Evolutionary conservation across 768 basidiomycete species (phyloP).

Genomic region (Plicaturopsis crispa): DNA sequence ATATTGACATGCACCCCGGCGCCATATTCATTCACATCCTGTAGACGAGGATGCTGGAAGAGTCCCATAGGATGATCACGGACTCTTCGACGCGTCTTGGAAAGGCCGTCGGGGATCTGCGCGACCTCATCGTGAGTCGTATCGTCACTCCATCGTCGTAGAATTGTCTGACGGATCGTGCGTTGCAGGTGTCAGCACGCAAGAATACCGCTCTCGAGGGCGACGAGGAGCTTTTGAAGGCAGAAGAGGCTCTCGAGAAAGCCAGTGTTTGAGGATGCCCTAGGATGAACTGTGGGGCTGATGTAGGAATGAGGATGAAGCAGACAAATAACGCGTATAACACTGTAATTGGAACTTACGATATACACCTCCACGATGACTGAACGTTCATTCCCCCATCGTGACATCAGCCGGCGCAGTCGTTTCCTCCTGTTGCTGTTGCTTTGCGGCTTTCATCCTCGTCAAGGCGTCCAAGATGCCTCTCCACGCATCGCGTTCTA

Average conservation of each 20-base stretch:
- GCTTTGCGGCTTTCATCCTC: constrained; percentile 45
- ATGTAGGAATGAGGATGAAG: too few species aligned
- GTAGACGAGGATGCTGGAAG: constrained; percentile 63
- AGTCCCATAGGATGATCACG: constrained; percentile 74
- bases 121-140: constrained; percentile 58
- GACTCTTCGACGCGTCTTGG: constrained; percentile 59
- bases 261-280: constrained; percentile 38
- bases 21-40: constrained; percentile 5
- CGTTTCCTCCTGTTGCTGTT: constrained; percentile 12
- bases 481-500: constrained; percentile 73
- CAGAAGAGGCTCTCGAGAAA: constrained; percentile 49
- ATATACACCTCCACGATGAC: too few species aligned
- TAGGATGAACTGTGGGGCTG: too few species aligned
- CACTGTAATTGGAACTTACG: too few species aligned
- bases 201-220: constrained; percentile 29
- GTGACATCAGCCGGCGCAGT: background rate
- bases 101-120: constrained; percentile 54
- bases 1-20: background rate
- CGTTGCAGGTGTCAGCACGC: constrained; percentile 33
- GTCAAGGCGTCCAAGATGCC: constrained; percentile 62
- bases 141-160: constrained; percentile 6
- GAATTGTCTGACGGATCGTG: background rate
- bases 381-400: constrained; percentile 2
- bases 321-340: too few species aligned
- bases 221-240: constrained; percentile 30